Conservation (phyloP, 768 basidiomycete species). For the Pholiota microspora region DNA sequence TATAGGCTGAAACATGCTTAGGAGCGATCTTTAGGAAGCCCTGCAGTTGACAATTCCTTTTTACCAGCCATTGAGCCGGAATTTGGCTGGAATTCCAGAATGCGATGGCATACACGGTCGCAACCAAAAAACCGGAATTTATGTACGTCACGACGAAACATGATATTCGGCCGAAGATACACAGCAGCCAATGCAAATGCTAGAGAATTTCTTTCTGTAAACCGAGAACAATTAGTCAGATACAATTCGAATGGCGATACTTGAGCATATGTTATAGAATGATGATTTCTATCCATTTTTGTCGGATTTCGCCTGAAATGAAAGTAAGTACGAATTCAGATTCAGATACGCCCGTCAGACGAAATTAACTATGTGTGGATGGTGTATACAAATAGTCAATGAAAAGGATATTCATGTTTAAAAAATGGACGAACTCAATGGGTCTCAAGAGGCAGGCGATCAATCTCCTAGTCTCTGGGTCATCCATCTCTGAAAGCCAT, state of each 20-base stretch:
- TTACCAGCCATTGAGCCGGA: no score
- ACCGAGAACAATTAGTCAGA: no score
- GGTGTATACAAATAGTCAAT: neutral
- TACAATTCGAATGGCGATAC: no score
- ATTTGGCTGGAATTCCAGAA: neutral
- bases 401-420: neutral
- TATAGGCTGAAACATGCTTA: neutral
- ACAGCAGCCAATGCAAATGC: no score
- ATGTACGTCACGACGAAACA: no score
- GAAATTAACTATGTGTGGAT: neutral
- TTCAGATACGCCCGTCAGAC: neutral
- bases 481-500: neutral
- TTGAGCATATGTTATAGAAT: neutral
- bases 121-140: no score
- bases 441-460: neutral
- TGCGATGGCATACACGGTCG: neutral
- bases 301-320: neutral
- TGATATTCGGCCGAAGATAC: no score
- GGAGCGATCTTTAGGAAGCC: no score
- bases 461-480: neutral
- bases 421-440: neutral
- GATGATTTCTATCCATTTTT: neutral
- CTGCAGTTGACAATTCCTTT: no score
- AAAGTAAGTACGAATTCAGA: neutral
- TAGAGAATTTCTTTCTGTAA: neutral